A percentile compares a stretch with the other conserved stretches of the same genome.
phyloP scores from a whole-genome alignment of 2,329 filamentous ascomycete genomes.

The Colletotrichum sidae region DNA sequence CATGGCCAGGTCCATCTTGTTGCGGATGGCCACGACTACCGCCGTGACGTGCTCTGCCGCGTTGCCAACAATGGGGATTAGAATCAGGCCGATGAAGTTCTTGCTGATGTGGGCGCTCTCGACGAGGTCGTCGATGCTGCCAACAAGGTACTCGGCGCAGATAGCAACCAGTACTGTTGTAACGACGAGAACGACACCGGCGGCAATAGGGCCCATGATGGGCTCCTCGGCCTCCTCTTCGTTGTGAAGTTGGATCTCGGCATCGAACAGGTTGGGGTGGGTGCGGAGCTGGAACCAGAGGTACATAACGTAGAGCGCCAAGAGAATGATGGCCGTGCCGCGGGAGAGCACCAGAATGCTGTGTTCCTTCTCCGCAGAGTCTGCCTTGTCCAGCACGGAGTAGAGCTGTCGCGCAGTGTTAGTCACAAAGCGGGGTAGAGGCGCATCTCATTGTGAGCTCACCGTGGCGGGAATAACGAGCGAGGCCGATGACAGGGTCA shows the following conservation, averaged over 20 bases:
- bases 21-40: conserved; percentile 80
- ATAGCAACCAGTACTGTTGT: conserved; percentile 77
- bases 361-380: conserved; percentile 54
- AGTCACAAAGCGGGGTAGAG: conserved; percentile 11
- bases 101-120: conserved; percentile 78
- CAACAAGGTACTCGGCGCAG: conserved; percentile 82
- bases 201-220: conserved; percentile 72
- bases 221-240: conserved; percentile 56
- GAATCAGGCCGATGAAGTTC: conserved; percentile 83
- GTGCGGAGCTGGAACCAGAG: conserved; percentile 83
- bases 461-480: conserved; percentile 82
- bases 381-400: conserved; percentile 66
- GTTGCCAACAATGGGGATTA: conserved; percentile 84
- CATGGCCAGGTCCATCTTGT: conserved; percentile 81
- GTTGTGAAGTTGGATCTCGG: conserved; percentile 52
- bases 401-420: conserved; percentile 64
- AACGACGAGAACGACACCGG: conserved; percentile 73
- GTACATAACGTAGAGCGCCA: conserved; percentile 81
- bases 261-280: conserved; percentile 78
- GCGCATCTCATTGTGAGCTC: conserved; percentile 41
- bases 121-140: conserved; percentile 79
- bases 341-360: conserved; percentile 80
- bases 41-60: conserved; percentile 86
- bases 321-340: conserved; percentile 80
- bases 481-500: conserved; percentile 81